A percentile compares a stretch with the other conserved stretches of the same genome.
phyloP scores from a whole-genome alignment of 495 filamentous ascomycete genomes.

The Chaetomidium leptoderma region DNA sequence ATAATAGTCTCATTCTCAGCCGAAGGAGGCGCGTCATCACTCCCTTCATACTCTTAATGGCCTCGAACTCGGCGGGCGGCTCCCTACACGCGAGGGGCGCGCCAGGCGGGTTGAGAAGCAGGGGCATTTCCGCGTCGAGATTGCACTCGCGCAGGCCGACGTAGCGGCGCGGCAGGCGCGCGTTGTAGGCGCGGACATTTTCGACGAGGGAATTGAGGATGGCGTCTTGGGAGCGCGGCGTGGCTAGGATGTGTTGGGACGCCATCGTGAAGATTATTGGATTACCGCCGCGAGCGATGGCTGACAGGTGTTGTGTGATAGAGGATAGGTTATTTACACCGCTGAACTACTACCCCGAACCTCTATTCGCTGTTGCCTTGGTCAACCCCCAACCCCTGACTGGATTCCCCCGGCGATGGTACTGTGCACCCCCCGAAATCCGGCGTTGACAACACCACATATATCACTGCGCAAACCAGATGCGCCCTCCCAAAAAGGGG shows the following conservation, averaged over 20 bases:
- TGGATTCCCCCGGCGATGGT: no score
- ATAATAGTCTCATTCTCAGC: background rate
- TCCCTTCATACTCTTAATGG: slow-evolving; percentile 18
- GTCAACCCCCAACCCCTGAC: no score
- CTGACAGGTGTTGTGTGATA: background rate
- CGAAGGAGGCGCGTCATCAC: slow-evolving; percentile 3
- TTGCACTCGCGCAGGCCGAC: background rate
- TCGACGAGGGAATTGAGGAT: background rate
- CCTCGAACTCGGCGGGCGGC: slow-evolving; percentile 23
- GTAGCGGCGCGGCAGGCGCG: background rate
- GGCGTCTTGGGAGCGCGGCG: background rate
- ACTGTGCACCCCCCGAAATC: no score
- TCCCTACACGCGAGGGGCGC: slow-evolving; percentile 26
- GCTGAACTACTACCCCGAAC: no score
- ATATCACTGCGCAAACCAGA: no score
- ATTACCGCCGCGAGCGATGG: background rate
- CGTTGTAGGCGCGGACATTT: background rate
- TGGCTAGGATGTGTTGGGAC: background rate
- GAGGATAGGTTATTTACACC: no score
- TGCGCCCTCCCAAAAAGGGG: no score
- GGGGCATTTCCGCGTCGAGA: slow-evolving; percentile 22
- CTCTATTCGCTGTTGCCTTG: no score
- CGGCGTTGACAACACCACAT: no score
- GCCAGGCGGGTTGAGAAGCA: slow-evolving; percentile 23
- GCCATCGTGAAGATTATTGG: background rate